A percentile compares a stretch with the other conserved stretches of the same genome.
These are phyloP conservation scores for Botrytis fragariae DNA, from an alignment of 2,329 filamentous ascomycete species.

Conservation along the genomic window DNA sequence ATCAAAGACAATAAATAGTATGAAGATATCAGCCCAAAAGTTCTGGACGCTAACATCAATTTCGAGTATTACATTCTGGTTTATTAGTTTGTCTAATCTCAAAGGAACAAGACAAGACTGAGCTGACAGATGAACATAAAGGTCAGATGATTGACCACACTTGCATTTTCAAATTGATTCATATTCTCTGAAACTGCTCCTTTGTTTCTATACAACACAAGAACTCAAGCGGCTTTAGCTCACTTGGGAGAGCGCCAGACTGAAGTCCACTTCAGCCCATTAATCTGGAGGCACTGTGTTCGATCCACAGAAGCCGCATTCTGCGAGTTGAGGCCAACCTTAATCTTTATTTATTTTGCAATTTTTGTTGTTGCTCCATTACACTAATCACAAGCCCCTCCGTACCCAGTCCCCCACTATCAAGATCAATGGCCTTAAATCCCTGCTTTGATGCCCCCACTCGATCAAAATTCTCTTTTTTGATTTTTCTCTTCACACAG, in stretches of 20 bases:
- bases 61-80: background rate
- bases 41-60: background rate
- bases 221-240: background rate
- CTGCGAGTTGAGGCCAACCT: background rate
- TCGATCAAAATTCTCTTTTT: background rate
- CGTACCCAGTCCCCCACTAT: background rate
- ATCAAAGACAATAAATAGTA: background rate
- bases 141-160: background rate
- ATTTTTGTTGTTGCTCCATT: background rate
- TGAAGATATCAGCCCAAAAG: background rate
- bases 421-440: background rate
- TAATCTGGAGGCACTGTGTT: background rate
- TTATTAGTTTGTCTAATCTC: background rate
- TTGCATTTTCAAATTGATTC: background rate
- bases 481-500: background rate
- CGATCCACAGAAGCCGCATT: background rate
- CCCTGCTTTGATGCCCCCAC: background rate
- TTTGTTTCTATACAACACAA: background rate
- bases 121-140: background rate
- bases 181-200: fast-evolving
- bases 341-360: background rate
- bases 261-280: background rate
- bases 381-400: background rate
- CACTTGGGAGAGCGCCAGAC: background rate
- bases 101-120: background rate